phyloP scores from a whole-genome alignment of 768 basidiomycete genomes.

The Boletus sp. region DNA sequence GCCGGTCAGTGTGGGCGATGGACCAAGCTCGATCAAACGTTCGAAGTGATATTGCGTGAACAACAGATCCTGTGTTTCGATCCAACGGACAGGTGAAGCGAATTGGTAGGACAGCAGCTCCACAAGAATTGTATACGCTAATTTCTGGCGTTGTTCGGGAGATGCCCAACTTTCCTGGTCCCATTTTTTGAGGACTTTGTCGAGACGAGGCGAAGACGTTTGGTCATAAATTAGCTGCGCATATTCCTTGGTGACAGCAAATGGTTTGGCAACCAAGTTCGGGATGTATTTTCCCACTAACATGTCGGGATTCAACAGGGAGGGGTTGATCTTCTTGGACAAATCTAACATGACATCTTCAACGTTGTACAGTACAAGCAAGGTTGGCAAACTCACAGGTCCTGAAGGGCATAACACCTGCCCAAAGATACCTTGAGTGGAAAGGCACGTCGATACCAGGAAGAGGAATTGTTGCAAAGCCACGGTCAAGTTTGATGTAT shows the following conservation, averaged over 20 bases:
- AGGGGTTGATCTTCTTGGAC: constrained; percentile 95
- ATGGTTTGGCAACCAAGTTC: constrained; percentile 89
- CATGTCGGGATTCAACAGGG: constrained; percentile 90
- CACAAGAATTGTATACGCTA: constrained; percentile 95
- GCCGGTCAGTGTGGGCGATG: constrained; percentile 92
- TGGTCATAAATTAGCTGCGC: constrained; percentile 95
- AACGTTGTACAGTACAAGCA: background rate
- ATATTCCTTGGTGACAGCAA: constrained; percentile 80
- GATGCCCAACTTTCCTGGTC: constrained; percentile 86
- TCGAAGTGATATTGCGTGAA: constrained; percentile 87
- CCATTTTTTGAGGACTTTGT: constrained; percentile 93
- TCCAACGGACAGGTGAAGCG: constrained; percentile 98
- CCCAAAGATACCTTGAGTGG: constrained; percentile 99
- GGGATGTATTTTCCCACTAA: constrained; percentile 95
- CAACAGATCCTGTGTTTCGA: constrained; percentile 95
- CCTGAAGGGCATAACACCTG: constrained; percentile 95
- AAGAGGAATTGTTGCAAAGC: constrained; percentile 92
- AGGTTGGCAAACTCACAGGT: constrained; percentile 62
- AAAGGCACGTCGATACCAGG: constrained; percentile 99
- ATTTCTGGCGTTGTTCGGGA: constrained; percentile 79
- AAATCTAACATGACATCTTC: constrained; percentile 53
- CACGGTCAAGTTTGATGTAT: constrained; percentile 91
- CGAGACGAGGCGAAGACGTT: constrained; percentile 91
- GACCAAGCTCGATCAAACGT: constrained; percentile 92
- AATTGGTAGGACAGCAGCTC: constrained; percentile 98